Evolutionary conservation across 441 rosid genomes (phyloP).

Genomic region (Geranium incanum): DNA sequence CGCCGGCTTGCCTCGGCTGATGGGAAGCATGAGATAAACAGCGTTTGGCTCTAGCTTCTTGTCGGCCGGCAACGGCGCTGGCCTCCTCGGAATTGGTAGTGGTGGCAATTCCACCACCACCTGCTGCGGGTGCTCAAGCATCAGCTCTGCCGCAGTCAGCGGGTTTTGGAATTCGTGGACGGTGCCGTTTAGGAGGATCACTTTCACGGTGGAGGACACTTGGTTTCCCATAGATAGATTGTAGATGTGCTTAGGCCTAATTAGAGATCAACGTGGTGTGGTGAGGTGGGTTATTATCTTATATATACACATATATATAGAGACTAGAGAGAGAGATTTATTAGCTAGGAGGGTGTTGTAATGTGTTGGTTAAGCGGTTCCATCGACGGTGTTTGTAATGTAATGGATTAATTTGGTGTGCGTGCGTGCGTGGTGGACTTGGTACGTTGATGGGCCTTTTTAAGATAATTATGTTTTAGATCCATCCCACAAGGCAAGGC

Average conservation of each 20-base stretch:
- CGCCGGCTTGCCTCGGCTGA: slow-evolving; percentile 5
- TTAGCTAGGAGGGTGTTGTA: neutral
- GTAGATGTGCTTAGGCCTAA: neutral
- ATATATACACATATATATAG: neutral
- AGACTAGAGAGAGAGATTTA: neutral
- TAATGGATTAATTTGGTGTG: too few species aligned
- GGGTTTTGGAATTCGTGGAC: neutral
- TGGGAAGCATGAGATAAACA: neutral
- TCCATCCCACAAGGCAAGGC: too few species aligned
- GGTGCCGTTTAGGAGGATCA: neutral
- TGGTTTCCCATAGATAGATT: slow-evolving; percentile 3
- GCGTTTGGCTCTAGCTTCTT: neutral
- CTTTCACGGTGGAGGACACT: neutral
- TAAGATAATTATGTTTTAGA: too few species aligned
- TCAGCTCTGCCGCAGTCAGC: slow-evolving; percentile 5
- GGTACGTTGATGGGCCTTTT: slow-evolving; percentile 7
- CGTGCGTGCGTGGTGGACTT: neutral
- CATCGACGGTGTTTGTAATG: neutral
- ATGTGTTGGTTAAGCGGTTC: slow-evolving; percentile 1
- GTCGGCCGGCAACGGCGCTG: slow-evolving; percentile 1
- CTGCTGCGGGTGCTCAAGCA: slow-evolving; percentile 3
- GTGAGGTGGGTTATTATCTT: too few species aligned
- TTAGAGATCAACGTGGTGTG: neutral
- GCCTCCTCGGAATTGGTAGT: neutral
- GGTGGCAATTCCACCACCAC: neutral